These are phyloP conservation scores for Ophiostoma sp. DNA, from an alignment of 2,329 filamentous ascomycete genomes.

Conservation along the genomic window DNA sequence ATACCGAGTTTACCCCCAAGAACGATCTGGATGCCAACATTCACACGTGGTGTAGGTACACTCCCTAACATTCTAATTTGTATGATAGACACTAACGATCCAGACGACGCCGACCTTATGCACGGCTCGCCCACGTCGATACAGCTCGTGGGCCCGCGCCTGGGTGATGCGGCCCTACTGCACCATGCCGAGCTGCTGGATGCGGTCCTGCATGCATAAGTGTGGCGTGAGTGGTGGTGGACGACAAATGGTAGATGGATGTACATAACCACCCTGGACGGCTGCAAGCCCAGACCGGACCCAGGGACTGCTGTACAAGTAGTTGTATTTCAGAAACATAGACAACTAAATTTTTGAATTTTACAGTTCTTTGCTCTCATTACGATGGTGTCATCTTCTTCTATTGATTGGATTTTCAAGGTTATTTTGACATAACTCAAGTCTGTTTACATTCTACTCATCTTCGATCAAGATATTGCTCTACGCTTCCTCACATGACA, in stretches of 20 bases:
- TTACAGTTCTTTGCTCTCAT: background rate
- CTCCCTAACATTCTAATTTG: background rate
- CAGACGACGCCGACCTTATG: slow-evolving; percentile 23
- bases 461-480: no score
- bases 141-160: slow-evolving; percentile 22
- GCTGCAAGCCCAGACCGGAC: background rate
- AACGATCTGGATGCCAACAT: slow-evolving; percentile 27
- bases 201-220: slow-evolving; percentile 15
- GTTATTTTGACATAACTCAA: background rate
- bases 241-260: no score
- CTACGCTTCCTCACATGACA: no score
- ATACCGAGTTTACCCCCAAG: slow-evolving; percentile 15
- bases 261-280: background rate
- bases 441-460: background rate
- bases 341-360: background rate
- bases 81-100: background rate
- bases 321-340: background rate
- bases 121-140: slow-evolving; percentile 19
- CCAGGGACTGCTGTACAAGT: background rate
- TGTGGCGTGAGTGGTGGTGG: background rate
- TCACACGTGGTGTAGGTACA: slow-evolving; percentile 25
- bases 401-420: background rate
- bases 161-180: slow-evolving; percentile 21
- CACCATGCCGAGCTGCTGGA: slow-evolving; percentile 23
- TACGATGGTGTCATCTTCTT: background rate